Percentiles rank a stretch among this genome's conserved stretches.
These are phyloP conservation scores for Calonectria montana DNA, from an alignment of 2,329 filamentous ascomycete species.

Conservation along the genomic window DNA sequence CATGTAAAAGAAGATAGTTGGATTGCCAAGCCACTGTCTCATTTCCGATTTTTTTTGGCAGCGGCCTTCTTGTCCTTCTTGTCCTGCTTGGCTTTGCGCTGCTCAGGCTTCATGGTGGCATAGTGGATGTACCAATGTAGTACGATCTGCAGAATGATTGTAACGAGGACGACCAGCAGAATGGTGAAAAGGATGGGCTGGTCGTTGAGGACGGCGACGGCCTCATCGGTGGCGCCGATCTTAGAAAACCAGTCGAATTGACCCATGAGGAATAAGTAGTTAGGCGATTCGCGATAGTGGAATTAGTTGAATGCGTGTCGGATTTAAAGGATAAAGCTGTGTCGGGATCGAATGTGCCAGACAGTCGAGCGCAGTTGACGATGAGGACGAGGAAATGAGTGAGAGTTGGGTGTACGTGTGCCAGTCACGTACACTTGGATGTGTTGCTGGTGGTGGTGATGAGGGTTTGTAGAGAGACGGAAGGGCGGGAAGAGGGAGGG, in stretches of 20 bases:
- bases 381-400: conserved; percentile 8
- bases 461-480: not conserved
- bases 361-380: conserved; percentile 12
- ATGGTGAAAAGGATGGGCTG: conserved; percentile 70
- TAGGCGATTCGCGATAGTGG: not conserved
- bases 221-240: conserved; percentile 68
- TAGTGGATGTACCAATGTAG: conserved; percentile 70
- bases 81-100: conserved; percentile 65
- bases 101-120: conserved; percentile 70
- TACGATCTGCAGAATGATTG: conserved; percentile 57
- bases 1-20: not conserved
- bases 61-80: conserved; percentile 55
- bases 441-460: not conserved
- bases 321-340: conserved; percentile 2
- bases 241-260: conserved; percentile 68
- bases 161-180: conserved; percentile 65
- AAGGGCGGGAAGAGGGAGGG: conserved; percentile 13
- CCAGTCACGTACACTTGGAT: conserved; percentile 39
- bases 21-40: not conserved
- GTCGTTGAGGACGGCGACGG: conserved; percentile 70
- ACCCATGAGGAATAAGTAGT: conserved; percentile 49
- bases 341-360: conserved; percentile 18
- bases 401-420: conserved; percentile 30
- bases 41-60: conserved; percentile 36
- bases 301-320: not conserved